Evolutionary conservation across 2,329 filamentous ascomycete species (phyloP).

Genomic region (Madurella fahalii): DNA sequence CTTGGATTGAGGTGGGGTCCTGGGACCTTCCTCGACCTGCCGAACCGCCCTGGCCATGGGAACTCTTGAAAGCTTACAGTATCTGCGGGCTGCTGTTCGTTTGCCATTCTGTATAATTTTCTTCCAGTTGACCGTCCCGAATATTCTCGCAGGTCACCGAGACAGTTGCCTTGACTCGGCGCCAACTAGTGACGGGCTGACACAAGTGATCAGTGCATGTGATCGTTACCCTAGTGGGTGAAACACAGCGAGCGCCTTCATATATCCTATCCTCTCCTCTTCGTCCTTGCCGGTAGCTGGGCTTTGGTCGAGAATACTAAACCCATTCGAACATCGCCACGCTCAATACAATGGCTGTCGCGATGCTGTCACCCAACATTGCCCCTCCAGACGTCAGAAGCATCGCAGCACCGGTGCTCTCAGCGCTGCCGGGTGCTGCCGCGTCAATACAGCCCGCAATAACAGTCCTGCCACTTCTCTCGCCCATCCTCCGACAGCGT

Average conservation of each 20-base stretch:
- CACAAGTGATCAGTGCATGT: not conserved
- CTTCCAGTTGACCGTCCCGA: not conserved
- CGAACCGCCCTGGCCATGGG: not conserved
- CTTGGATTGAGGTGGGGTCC: not conserved
- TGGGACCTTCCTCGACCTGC: not conserved
- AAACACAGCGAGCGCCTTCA: not conserved
- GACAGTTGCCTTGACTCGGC: not conserved
- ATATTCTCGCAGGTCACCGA: not conserved
- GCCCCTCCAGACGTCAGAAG: constrained; percentile 43
- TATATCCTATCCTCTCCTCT: not conserved
- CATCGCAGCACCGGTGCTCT: constrained; percentile 54
- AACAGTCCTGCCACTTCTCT: constrained; percentile 55
- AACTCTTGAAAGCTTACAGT: not conserved
- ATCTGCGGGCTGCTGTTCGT: not conserved
- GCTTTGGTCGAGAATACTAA: not conserved
- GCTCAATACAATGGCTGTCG: constrained; percentile 9
- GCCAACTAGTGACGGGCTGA: not conserved
- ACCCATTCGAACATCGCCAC: not conserved
- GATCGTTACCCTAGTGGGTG: not conserved
- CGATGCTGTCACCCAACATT: constrained; percentile 30
- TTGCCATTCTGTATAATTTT: not conserved
- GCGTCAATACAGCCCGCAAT: constrained; percentile 54
- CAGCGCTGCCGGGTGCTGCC: constrained; percentile 56
- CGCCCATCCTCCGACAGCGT: constrained; percentile 62
- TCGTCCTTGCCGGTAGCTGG: not conserved